Conservation (phyloP, 108 stramenopile genomes). For the Poteriospumella lacustris region DNA sequence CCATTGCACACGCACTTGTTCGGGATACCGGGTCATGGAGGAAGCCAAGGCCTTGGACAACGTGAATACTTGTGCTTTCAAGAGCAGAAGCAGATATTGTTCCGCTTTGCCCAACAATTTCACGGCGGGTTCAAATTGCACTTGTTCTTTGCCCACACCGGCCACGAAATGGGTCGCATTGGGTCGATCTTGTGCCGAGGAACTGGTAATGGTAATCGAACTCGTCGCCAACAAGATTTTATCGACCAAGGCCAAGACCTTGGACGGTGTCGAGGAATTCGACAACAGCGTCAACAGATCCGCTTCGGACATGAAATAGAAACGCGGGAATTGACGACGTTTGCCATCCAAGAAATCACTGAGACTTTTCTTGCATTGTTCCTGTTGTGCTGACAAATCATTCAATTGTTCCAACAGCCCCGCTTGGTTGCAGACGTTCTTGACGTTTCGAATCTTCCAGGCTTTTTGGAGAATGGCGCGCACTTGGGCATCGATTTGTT, state of each 20-base stretch:
- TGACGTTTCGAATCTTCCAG: constrained; percentile 48
- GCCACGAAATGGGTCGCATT: constrained; percentile 39
- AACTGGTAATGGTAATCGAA: constrained; percentile 25
- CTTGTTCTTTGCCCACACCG: constrained; percentile 39
- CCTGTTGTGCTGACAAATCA: constrained; percentile 36
- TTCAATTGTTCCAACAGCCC: constrained; percentile 44
- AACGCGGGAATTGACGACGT: constrained; percentile 42
- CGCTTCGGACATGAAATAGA: constrained; percentile 50
- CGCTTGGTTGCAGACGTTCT: constrained; percentile 33
- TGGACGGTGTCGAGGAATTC: constrained; percentile 32
- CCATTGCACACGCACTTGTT: constrained; percentile 8
- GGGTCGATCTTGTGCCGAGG: constrained; percentile 26
- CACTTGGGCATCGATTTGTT: constrained; percentile 45
- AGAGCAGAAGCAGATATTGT: constrained; percentile 2
- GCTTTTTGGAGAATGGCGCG: constrained; percentile 41
- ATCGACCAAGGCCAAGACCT: constrained; percentile 42
- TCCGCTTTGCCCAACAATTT: constrained; percentile 45
- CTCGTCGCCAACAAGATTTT: constrained; percentile 41
- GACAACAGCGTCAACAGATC: constrained; percentile 50
- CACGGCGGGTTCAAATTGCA: constrained; percentile 41
- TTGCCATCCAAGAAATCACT: constrained; percentile 52
- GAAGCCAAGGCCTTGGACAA: constrained; percentile 15
- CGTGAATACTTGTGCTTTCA: constrained; percentile 19
- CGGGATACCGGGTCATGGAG: background rate
- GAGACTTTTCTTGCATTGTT: constrained; percentile 53